Evolutionary conservation across 1,284 basidiomycete genomes (phyloP).

Genomic region (Vanrija sp.): DNA sequence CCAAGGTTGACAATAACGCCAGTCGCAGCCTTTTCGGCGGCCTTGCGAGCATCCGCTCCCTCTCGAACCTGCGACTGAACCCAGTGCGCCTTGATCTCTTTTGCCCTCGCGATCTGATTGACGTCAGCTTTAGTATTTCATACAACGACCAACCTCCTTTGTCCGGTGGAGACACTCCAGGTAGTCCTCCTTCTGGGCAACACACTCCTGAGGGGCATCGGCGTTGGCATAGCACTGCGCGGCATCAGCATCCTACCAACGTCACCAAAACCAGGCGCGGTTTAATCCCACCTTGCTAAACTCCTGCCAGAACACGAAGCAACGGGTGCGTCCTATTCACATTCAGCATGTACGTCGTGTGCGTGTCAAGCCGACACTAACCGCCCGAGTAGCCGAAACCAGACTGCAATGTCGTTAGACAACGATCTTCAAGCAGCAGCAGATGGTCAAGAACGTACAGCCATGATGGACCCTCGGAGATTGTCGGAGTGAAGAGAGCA

Average conservation of each 20-base stretch:
- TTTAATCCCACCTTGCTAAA: conserved; percentile 63
- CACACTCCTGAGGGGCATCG: conserved; percentile 71
- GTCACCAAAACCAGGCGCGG: no score
- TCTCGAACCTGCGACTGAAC: conserved; percentile 63
- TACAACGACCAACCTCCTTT: conserved; percentile 67
- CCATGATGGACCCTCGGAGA: conserved; percentile 1
- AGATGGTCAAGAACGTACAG: background rate
- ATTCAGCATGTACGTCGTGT: background rate
- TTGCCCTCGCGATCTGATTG: conserved; percentile 65
- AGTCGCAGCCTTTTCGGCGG: conserved; percentile 66
- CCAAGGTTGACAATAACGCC: conserved; percentile 71
- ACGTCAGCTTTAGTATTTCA: background rate
- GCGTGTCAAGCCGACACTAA: conserved; percentile 30
- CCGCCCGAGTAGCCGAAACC: conserved; percentile 68
- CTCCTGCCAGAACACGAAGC: conserved; percentile 90
- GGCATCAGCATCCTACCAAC: background rate
- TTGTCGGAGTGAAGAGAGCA: no score
- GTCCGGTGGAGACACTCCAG: conserved; percentile 87
- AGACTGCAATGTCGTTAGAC: conserved; percentile 42
- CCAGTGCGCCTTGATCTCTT: conserved; percentile 69
- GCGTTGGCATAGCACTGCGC: conserved; percentile 79
- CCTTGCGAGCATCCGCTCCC: conserved; percentile 65
- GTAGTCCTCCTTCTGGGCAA: conserved; percentile 77
- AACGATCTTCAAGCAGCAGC: no score
- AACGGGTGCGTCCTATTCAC: conserved; percentile 71